phyloP scores from a whole-genome alignment of 768 basidiomycete genomes.

The Panellus pusillus region DNA sequence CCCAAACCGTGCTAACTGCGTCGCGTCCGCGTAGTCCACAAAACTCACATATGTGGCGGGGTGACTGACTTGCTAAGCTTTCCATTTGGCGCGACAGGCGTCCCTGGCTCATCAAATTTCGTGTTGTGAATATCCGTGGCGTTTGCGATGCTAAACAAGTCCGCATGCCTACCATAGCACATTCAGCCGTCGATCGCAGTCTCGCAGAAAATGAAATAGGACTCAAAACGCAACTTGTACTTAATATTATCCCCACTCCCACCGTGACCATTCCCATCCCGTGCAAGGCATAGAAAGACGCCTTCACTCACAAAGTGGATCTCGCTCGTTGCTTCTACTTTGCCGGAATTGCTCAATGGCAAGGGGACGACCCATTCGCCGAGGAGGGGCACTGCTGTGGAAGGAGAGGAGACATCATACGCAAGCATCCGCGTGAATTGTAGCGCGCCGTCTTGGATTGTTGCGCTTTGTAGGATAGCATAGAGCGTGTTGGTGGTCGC shows the following conservation, averaged over 20 bases:
- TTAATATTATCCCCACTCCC: slow-evolving; percentile 46
- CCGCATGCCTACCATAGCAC: slow-evolving; percentile 46
- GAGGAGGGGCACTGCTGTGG: slow-evolving; percentile 36
- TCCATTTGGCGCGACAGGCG: slow-evolving; percentile 53
- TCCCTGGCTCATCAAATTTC: slow-evolving; percentile 51
- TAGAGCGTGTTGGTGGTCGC: slow-evolving; percentile 50
- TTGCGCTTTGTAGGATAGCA: slow-evolving; percentile 62
- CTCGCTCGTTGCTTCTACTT: slow-evolving; percentile 55
- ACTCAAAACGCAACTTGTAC: slow-evolving; percentile 45
- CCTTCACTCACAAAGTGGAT: slow-evolving; percentile 52
- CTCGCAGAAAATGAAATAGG: not conserved
- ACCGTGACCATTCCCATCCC: slow-evolving; percentile 63
- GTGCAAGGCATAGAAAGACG: slow-evolving; percentile 58
- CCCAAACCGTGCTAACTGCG: slow-evolving; percentile 59
- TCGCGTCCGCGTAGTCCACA: slow-evolving; percentile 52
- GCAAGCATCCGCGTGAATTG: slow-evolving; percentile 58
- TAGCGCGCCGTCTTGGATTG: slow-evolving; percentile 63
- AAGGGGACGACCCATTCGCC: slow-evolving; percentile 65
- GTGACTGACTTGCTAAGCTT: slow-evolving; percentile 45
- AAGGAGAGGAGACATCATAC: slow-evolving; percentile 46
- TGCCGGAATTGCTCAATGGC: slow-evolving; percentile 50
- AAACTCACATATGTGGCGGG: slow-evolving; percentile 57
- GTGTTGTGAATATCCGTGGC: slow-evolving; percentile 65
- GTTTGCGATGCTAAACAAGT: slow-evolving; percentile 54
- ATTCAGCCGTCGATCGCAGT: not conserved